These are phyloP conservation scores for Kodamaea fukazawae DNA, from an alignment of 805 yeast species.

Conservation along the genomic window DNA sequence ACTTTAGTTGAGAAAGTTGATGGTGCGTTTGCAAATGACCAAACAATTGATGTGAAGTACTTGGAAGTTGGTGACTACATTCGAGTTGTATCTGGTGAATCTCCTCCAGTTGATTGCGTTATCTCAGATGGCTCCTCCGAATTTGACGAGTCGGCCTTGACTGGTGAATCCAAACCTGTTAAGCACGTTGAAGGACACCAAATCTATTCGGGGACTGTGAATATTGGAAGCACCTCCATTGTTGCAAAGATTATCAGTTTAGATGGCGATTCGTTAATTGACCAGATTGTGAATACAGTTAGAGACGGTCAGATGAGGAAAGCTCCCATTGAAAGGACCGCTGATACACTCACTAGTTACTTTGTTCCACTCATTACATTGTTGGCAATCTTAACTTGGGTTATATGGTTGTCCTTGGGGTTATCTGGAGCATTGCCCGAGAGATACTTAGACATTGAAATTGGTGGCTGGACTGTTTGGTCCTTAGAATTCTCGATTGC, in stretches of 20 bases:
- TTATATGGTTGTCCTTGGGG: slow-evolving; percentile 64
- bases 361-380: slow-evolving; percentile 70
- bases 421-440: slow-evolving; percentile 52
- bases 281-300: slow-evolving; percentile 66
- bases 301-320: slow-evolving; percentile 69
- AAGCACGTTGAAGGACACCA: slow-evolving; percentile 59
- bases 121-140: slow-evolving; percentile 45
- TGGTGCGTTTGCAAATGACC: slow-evolving; percentile 23
- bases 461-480: slow-evolving; percentile 79
- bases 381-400: slow-evolving; percentile 62
- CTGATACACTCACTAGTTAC: slow-evolving; percentile 64
- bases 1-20: slow-evolving; percentile 35
- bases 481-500: slow-evolving; percentile 74
- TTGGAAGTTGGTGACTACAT: slow-evolving; percentile 54
- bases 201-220: slow-evolving; percentile 70
- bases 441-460: slow-evolving; percentile 56
- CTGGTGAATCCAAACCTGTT: slow-evolving; percentile 64
- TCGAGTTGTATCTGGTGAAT: slow-evolving; percentile 51
- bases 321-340: slow-evolving; percentile 71
- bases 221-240: slow-evolving; percentile 54
- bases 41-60: slow-evolving; percentile 37
- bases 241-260: slow-evolving; percentile 54
- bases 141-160: slow-evolving; percentile 61
- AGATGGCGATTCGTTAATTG: slow-evolving; percentile 64
- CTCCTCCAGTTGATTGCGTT: slow-evolving; percentile 59